Evolutionary conservation across 1,139 yeast genomes (phyloP).

Genomic region (Arxiozyma bovina): DNA sequence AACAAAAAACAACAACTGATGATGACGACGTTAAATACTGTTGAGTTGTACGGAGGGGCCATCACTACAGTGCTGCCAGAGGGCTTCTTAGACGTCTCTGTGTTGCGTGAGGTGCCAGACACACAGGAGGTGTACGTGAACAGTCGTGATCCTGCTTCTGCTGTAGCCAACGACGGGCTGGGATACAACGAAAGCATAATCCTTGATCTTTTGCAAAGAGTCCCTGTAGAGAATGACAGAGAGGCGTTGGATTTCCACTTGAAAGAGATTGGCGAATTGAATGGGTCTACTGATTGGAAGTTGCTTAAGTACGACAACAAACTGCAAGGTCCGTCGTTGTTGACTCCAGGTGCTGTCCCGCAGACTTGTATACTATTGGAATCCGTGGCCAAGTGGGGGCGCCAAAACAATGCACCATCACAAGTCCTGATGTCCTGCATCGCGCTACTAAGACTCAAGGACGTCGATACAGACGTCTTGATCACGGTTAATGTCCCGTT

Average conservation of each 20-base stretch:
- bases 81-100: conserved; percentile 61
- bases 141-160: conserved; percentile 20
- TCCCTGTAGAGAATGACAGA: conserved; percentile 34
- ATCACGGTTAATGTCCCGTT: conserved; percentile 51
- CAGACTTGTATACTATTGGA: conserved; percentile 19
- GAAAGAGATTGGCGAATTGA: conserved; percentile 35
- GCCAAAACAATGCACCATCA: conserved; percentile 33
- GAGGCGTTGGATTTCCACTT: conserved; percentile 37
- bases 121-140: conserved; percentile 75
- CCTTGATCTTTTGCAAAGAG: conserved; percentile 60
- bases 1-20: too few species aligned
- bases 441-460: conserved; percentile 44
- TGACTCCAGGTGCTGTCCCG: conserved; percentile 6
- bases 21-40: not conserved
- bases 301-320: conserved; percentile 12
- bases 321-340: too few species aligned
- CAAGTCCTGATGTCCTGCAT: conserved; percentile 40
- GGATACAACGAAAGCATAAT: conserved; percentile 53
- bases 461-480: conserved; percentile 52
- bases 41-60: conserved; percentile 68
- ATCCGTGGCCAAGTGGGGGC: conserved; percentile 39
- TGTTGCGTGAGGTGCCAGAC: conserved; percentile 73
- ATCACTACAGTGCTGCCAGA: conserved; percentile 47
- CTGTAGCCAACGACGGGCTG: conserved; percentile 22
- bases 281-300: conserved; percentile 29